Evolutionary conservation across 1,139 yeast genomes (phyloP).

Genomic region (Kodamaea alishanica): DNA sequence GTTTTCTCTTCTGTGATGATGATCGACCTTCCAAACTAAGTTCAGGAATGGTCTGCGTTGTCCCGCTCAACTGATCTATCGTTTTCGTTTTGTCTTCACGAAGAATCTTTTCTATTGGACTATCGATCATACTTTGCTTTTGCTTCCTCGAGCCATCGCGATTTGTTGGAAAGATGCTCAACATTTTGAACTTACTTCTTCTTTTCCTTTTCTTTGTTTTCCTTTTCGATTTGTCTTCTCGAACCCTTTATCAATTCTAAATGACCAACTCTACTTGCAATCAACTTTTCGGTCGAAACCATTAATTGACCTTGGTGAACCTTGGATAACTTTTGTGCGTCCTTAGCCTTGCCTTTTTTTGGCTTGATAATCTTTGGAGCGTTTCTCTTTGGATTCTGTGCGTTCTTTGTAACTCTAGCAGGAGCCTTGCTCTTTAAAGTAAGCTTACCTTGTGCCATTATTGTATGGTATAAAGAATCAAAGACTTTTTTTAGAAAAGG

Average conservation of each 20-base stretch:
- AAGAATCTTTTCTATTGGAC: slow-evolving; percentile 3
- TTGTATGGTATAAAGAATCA: neutral
- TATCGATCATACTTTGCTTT: slow-evolving; percentile 3
- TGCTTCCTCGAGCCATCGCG: slow-evolving; percentile 1
- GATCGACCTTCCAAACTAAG: slow-evolving; percentile 20
- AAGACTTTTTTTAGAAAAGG: slow-evolving; percentile 1
- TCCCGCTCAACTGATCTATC: slow-evolving; percentile 5
- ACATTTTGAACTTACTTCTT: slow-evolving; percentile 9
- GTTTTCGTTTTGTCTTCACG: slow-evolving; percentile 8
- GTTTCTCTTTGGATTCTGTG: slow-evolving; percentile 55
- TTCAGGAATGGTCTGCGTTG: slow-evolving; percentile 20
- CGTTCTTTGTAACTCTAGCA: slow-evolving; percentile 51
- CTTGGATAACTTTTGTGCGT: slow-evolving; percentile 51
- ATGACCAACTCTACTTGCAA: slow-evolving; percentile 93
- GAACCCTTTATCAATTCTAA: slow-evolving; percentile 87
- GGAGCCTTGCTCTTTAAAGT: slow-evolving; percentile 39
- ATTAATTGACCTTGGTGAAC: slow-evolving; percentile 66
- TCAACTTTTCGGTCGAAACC: slow-evolving; percentile 73
- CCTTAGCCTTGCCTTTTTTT: slow-evolving; percentile 51
- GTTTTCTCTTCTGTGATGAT: slow-evolving; percentile 19
- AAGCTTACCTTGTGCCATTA: slow-evolving; percentile 58
- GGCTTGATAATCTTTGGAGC: slow-evolving; percentile 76
- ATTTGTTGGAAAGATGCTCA: slow-evolving; percentile 6
- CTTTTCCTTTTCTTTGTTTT: slow-evolving; percentile 32
- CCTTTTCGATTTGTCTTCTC: slow-evolving; percentile 75